A percentile compares a stretch with the other conserved stretches of the same genome.
phyloP scores from a whole-genome alignment of 805 yeast genomes.

The Cyberlindnera samutprakarnensis region DNA sequence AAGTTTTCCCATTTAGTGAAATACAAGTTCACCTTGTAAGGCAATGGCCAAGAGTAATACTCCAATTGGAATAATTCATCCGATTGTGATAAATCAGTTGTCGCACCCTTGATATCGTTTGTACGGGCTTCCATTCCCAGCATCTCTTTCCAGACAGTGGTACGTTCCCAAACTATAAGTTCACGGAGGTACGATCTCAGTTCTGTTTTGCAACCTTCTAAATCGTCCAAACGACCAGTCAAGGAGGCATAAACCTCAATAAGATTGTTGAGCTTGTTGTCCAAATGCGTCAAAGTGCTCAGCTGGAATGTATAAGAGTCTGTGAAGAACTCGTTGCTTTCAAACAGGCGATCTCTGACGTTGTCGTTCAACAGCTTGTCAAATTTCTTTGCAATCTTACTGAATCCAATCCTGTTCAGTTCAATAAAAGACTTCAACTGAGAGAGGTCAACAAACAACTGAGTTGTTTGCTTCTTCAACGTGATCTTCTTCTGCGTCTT shows the following conservation, averaged over 20 bases:
- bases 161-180: slow-evolving; percentile 93
- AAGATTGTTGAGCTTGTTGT: slow-evolving; percentile 43
- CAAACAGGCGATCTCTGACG: slow-evolving; percentile 42
- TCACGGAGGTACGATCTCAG: slow-evolving; percentile 66
- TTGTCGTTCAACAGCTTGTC: slow-evolving; percentile 66
- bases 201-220: slow-evolving; percentile 43
- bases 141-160: slow-evolving; percentile 95
- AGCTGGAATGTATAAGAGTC: slow-evolving; percentile 50
- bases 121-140: slow-evolving; percentile 76
- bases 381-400: slow-evolving; percentile 82
- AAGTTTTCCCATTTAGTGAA: slow-evolving; percentile 24
- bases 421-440: slow-evolving; percentile 82
- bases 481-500: slow-evolving; percentile 51
- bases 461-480: slow-evolving; percentile 56
- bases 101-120: slow-evolving; percentile 28
- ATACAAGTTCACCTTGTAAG: slow-evolving; percentile 22
- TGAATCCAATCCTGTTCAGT: slow-evolving; percentile 78
- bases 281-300: slow-evolving; percentile 40
- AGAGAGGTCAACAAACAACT: slow-evolving; percentile 62
- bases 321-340: slow-evolving; percentile 33
- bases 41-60: slow-evolving; percentile 25
- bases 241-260: slow-evolving; percentile 47
- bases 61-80: slow-evolving; percentile 26
- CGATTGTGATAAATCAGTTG: slow-evolving; percentile 26
- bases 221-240: slow-evolving; percentile 26